Percentiles rank a stretch among this genome's conserved stretches.
phyloP scores from a whole-genome alignment of 352 stramenopile genomes.

The Plasmopara muralis region DNA sequence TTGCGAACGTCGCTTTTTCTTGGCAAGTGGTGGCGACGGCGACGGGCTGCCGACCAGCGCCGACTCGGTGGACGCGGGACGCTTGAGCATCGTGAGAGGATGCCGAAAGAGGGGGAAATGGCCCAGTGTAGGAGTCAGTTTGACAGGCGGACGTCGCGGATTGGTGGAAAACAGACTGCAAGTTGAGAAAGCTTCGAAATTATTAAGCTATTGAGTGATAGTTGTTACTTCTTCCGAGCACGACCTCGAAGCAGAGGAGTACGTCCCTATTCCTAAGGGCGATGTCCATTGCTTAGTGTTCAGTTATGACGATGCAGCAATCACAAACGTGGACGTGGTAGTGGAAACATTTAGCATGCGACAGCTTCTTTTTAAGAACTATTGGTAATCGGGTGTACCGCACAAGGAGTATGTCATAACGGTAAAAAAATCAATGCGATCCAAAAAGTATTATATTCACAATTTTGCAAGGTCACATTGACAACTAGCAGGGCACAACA shows the following conservation, averaged over 20 bases:
- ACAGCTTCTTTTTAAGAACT: too few species aligned
- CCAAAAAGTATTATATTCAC: too few species aligned
- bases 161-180: too few species aligned
- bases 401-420: too few species aligned
- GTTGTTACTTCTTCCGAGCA: slow-evolving; percentile 95
- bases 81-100: slow-evolving; percentile 22
- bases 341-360: too few species aligned
- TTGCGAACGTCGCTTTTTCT: slow-evolving; percentile 43
- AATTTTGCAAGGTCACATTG: too few species aligned
- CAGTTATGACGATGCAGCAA: too few species aligned
- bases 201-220: too few species aligned
- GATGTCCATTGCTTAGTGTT: slow-evolving; percentile 85
- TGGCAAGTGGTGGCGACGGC: slow-evolving; percentile 7
- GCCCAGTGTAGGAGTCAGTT: slow-evolving; percentile 24
- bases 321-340: too few species aligned
- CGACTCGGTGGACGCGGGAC: slow-evolving; percentile 3
- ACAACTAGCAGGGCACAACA: slow-evolving; percentile 1
- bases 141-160: slow-evolving; percentile 13
- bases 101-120: slow-evolving; percentile 24
- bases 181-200: too few species aligned
- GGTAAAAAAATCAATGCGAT: too few species aligned
- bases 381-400: too few species aligned
- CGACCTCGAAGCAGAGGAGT: slow-evolving; percentile 99
- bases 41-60: neutral
- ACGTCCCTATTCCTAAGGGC: slow-evolving; percentile 98